These are phyloP conservation scores for Fusarium verrucosum DNA, from an alignment of 2,329 filamentous ascomycete species.

Conservation along the genomic window DNA sequence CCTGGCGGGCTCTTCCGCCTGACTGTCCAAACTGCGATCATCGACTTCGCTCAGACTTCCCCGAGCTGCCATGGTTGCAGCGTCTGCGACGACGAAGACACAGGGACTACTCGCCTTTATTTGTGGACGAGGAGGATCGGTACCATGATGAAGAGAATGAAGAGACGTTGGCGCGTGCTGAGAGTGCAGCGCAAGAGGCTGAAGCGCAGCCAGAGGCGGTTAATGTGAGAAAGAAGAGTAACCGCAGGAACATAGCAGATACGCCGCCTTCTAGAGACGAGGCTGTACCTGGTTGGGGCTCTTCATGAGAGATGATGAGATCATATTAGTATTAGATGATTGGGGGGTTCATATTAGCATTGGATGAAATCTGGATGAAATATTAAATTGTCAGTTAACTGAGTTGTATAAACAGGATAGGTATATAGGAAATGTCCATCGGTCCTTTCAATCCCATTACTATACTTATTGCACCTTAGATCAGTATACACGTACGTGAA, in stretches of 20 bases:
- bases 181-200: slow-evolving; percentile 7
- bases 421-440: background rate
- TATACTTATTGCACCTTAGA: background rate
- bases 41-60: slow-evolving; percentile 51
- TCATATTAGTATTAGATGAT: background rate
- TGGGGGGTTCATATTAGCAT: background rate
- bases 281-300: slow-evolving; percentile 28
- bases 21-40: slow-evolving; percentile 55
- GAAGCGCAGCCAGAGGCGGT: slow-evolving; percentile 35
- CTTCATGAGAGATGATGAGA: background rate
- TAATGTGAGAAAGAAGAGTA: slow-evolving; percentile 37
- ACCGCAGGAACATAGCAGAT: slow-evolving; percentile 39
- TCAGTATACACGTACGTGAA: background rate
- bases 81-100: slow-evolving; percentile 31
- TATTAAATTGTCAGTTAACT: background rate
- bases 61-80: slow-evolving; percentile 49
- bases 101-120: slow-evolving; percentile 31
- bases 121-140: slow-evolving; percentile 40
- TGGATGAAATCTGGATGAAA: background rate
- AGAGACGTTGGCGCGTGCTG: slow-evolving; percentile 1
- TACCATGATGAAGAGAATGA: slow-evolving; percentile 45
- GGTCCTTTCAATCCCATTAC: background rate
- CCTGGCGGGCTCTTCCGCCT: slow-evolving; percentile 51
- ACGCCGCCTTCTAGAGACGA: slow-evolving; percentile 35
- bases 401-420: background rate